Conservation (phyloP, 805 yeast species). For the Starmerella tilneyi region DNA sequence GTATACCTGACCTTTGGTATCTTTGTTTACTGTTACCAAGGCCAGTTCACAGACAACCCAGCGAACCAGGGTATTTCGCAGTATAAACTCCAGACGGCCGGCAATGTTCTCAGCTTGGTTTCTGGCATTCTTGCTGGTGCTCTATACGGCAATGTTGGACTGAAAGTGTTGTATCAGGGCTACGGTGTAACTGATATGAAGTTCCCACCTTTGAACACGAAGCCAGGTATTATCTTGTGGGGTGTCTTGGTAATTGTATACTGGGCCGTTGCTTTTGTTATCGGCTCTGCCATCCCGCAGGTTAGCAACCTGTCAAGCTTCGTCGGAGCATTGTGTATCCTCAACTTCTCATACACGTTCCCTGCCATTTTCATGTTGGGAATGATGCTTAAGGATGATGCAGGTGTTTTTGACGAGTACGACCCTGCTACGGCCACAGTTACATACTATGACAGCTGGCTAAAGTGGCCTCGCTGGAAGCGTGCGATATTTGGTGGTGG, state of each 20-base stretch:
- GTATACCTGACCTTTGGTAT: slow-evolving; percentile 38
- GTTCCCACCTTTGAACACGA: slow-evolving; percentile 31
- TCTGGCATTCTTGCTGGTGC: slow-evolving; percentile 39
- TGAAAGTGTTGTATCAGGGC: slow-evolving; percentile 38
- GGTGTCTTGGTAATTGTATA: slow-evolving; percentile 32
- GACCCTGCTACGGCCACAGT: slow-evolving; percentile 17
- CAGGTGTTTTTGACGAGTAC: slow-evolving; percentile 12
- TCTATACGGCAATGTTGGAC: slow-evolving; percentile 40
- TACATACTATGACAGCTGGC: slow-evolving; percentile 28
- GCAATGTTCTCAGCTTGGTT: slow-evolving; percentile 33
- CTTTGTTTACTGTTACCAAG: slow-evolving; percentile 38
- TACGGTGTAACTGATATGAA: slow-evolving; percentile 31
- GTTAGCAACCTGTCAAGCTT: slow-evolving; percentile 34
- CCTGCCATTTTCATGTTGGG: slow-evolving; percentile 29
- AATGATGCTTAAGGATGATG: slow-evolving; percentile 18
- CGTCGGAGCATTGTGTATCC: slow-evolving; percentile 38
- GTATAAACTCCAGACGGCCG: slow-evolving; percentile 31
- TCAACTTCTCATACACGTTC: slow-evolving; percentile 40
- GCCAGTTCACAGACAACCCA: slow-evolving; percentile 33
- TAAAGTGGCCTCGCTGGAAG: slow-evolving; percentile 31
- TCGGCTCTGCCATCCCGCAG: slow-evolving; percentile 40
- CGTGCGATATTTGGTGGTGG: slow-evolving; percentile 28
- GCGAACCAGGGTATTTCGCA: slow-evolving; percentile 38
- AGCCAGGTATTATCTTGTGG: slow-evolving; percentile 34
- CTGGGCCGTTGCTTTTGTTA: slow-evolving; percentile 38